These are phyloP conservation scores for Cladosporium sp. DNA, from an alignment of 2,329 filamentous ascomycete species.

Conservation along the genomic window DNA sequence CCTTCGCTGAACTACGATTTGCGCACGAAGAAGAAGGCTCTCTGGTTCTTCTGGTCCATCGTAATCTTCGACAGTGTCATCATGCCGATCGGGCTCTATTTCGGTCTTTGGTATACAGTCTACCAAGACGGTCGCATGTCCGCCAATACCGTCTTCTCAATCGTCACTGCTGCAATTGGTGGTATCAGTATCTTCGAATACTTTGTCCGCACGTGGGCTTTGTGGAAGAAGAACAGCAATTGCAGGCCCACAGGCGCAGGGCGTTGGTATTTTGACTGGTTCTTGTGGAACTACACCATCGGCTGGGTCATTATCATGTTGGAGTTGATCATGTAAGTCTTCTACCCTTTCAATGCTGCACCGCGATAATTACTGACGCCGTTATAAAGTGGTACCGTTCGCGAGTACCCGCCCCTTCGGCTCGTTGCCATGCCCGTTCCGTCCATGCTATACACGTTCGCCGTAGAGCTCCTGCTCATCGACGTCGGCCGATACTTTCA, in stretches of 20 bases:
- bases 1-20: conserved; percentile 53
- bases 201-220: conserved; percentile 41
- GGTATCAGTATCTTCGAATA: conserved; percentile 51
- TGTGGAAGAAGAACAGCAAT: conserved; percentile 47
- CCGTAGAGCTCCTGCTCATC: conserved; percentile 45
- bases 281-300: conserved; percentile 52
- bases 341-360: background rate
- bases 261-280: conserved; percentile 46
- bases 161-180: conserved; percentile 48
- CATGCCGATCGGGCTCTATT: conserved; percentile 56
- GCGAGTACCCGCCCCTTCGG: conserved; percentile 44
- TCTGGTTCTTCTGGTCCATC: conserved; percentile 54
- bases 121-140: conserved; percentile 33
- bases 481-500: conserved; percentile 42
- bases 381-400: conserved; percentile 37
- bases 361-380: conserved; percentile 14
- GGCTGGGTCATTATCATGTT: conserved; percentile 53
- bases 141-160: conserved; percentile 47
- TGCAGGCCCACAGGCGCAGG: conserved; percentile 46
- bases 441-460: conserved; percentile 48
- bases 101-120: conserved; percentile 54
- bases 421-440: conserved; percentile 48
- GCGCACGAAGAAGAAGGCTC: conserved; percentile 39
- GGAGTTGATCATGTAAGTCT: conserved; percentile 46
- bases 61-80: conserved; percentile 54